These are phyloP conservation scores for Gastroboletus turbinatus DNA, from an alignment of 1,284 basidiomycete genomes.

Conservation along the genomic window DNA sequence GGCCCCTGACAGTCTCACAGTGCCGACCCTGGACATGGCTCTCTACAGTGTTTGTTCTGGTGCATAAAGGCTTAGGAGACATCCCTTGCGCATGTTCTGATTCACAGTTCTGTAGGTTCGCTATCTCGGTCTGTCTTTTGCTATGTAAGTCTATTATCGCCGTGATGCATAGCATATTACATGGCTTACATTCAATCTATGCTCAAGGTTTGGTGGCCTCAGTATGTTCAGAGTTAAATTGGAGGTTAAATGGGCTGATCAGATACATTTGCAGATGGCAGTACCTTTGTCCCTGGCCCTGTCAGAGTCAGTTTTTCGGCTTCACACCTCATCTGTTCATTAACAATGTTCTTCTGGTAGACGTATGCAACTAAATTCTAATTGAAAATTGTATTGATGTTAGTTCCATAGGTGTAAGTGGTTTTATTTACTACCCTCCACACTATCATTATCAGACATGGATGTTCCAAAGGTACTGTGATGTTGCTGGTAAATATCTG, in stretches of 20 bases:
- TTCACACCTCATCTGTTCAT: neutral
- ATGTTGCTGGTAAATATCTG: neutral
- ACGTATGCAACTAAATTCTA: neutral
- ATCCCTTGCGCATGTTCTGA: neutral
- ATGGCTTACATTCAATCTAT: neutral
- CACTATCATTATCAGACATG: neutral
- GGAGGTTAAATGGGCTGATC: neutral
- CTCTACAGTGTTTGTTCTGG: conserved; percentile 5
- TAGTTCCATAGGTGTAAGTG: conserved; percentile 1
- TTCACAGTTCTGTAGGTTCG: conserved; percentile 5
- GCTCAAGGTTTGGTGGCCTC: neutral
- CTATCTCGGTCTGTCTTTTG: neutral
- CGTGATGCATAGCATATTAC: no score
- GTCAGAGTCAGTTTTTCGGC: neutral
- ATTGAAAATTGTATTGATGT: neutral
- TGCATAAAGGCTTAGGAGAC: neutral
- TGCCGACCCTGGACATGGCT: conserved; percentile 9
- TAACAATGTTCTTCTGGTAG: neutral
- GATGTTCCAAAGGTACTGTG: neutral
- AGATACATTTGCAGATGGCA: neutral
- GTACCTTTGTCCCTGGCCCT: conserved; percentile 1
- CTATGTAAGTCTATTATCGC: conserved; percentile 4
- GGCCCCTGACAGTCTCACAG: neutral
- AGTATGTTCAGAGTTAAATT: neutral
- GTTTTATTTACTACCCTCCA: neutral